phyloP scores from a whole-genome alignment of 768 basidiomycete genomes.

The Phallus indusiatus region DNA sequence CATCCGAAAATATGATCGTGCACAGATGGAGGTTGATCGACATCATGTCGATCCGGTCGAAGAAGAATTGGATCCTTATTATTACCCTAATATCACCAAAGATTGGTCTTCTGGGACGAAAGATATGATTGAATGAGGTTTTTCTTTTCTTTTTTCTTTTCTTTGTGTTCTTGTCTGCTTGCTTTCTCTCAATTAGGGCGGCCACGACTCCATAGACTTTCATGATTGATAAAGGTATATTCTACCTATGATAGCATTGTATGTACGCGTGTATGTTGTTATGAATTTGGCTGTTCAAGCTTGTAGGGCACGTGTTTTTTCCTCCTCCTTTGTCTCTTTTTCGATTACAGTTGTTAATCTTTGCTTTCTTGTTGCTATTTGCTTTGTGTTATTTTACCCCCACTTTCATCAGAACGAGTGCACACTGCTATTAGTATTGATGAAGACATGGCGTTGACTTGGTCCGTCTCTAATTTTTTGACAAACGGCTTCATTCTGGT shows the following conservation, averaged over 20 bases:
- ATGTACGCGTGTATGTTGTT: background rate
- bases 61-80: background rate
- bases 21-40: background rate
- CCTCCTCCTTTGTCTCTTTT: no score
- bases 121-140: background rate
- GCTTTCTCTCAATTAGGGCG: no score
- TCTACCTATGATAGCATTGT: background rate
- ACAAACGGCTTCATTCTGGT: no score
- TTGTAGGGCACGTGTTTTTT: no score
- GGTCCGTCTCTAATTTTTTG: no score
- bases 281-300: background rate
- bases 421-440: background rate
- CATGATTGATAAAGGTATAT: no score
- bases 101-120: background rate
- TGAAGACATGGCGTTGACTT: no score
- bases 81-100: background rate
- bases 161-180: no score
- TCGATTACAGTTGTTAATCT: background rate
- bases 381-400: background rate
- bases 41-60: background rate
- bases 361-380: background rate
- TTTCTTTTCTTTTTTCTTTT: background rate
- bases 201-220: no score
- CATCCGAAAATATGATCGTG: background rate
- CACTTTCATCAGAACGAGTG: background rate